Evolutionary conservation across 495 filamentous ascomycete species (phyloP), one percentile per base, ranked within the genome.

Genomic region (Talaromyces borbonicus): DNA sequence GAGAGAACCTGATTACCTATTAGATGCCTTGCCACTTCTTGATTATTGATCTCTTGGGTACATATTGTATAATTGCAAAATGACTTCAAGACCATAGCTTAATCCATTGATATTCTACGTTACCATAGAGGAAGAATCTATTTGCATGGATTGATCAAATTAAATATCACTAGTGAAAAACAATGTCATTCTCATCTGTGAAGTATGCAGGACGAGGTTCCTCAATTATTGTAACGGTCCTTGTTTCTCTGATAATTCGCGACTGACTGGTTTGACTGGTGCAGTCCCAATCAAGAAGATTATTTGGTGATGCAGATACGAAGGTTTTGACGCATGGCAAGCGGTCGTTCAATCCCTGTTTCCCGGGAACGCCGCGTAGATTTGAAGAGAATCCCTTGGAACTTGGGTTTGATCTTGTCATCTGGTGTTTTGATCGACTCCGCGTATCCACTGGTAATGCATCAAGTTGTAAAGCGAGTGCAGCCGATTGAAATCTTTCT

Each of bases 401-500:
- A 14, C 27, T 31, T 4, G 1, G 18, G 15, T 46, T 12, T 15
- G 30, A 46, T 6, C 18, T 22, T 9, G 7, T 20, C 14, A 11
- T 19, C 3, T 26, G 15, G n/a, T 19, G 40, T 32, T 45, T 24
- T 23, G 29, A 36, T 46, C 11, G 9, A n/a, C n/a, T 31, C 20
- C 12, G 29, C 16, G 63, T 66, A 26, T 67, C 60, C 11, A 62
- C 54, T 2, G 62, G 57, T 46, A 71, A 60, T 30, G n/a, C n/a
- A n/a, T n/a, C n/a, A n/a, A n/a, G n/a, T n/a, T n/a, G n/a, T n/a
- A n/a, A n/a, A n/a, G n/a, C n/a, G n/a, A n/a, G n/a, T n/a, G 69
- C 60, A 0, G 66, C 62, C 14, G 69, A 66, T 33, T 65, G 61
- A 11, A 72, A 50, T 31, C 58, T 66, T 16, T 68, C 61, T 8